A percentile compares a stretch with the other conserved stretches of the same genome.
Conservation (phyloP, 495 filamentous ascomycete genomes). For the Pyronema domesticum region DNA sequence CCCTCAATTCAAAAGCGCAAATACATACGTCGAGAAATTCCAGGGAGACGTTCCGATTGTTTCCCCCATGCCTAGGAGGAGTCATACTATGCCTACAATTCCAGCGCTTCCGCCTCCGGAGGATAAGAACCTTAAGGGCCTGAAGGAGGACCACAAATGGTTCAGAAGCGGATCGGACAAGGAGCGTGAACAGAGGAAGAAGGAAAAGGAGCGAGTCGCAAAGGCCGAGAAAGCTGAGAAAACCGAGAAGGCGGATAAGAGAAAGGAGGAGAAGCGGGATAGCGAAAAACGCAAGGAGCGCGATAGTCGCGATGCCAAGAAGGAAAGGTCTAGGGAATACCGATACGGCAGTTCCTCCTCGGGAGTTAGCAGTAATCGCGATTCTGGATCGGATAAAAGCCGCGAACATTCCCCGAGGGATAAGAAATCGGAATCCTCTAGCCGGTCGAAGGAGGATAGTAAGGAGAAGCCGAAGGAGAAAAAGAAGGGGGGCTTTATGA, state of each 20-base stretch:
- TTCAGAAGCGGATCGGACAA: constrained; percentile 1
- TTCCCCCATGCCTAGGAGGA: constrained; percentile 11
- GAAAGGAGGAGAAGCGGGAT: not conserved
- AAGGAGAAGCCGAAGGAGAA: constrained; percentile 2
- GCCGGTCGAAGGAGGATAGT: not conserved
- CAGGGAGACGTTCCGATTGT: constrained; percentile 9
- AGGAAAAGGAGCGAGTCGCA: constrained; percentile 3
- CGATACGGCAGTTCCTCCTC: not conserved
- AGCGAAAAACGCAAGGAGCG: not conserved
- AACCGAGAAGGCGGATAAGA: constrained; percentile 6
- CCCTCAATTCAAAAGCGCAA: not conserved
- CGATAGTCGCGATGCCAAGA: not conserved
- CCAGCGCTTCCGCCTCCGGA: not conserved
- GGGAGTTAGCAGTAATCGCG: constrained; percentile 1
- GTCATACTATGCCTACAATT: constrained; percentile 7
- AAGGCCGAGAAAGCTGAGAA: constrained; percentile 13
- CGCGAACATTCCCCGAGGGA: not conserved
- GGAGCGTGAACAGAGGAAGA: constrained; percentile 5
- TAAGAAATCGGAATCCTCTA: not conserved
- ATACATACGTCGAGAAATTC: not conserved
- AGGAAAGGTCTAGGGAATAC: not conserved
- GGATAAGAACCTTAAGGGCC: not conserved
- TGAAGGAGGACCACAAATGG: constrained; percentile 1
- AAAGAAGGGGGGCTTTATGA: not conserved
- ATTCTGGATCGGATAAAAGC: not conserved